Percentiles rank a stretch among this genome's conserved stretches.
phyloP scores from a whole-genome alignment of 1,139 yeast species.

The Geotrichum aggregatum region DNA sequence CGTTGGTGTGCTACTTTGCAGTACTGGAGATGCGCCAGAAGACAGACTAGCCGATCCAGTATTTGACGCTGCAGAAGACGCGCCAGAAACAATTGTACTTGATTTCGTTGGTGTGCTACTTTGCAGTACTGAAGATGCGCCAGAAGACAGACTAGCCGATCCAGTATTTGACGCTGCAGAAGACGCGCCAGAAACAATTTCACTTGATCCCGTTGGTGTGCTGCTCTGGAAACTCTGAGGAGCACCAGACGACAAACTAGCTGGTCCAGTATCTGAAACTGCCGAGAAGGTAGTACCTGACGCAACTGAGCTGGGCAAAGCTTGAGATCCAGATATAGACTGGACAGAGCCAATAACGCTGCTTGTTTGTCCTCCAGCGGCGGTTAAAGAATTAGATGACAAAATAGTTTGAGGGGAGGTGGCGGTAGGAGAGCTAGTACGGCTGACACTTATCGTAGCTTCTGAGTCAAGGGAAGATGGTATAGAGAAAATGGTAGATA shows the following conservation, averaged over 20 bases:
- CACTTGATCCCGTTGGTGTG: not conserved
- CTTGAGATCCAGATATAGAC: not conserved
- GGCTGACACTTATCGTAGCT: not conserved
- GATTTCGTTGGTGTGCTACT: not conserved
- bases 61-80: not conserved
- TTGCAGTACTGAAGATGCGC: not conserved
- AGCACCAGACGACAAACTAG: not conserved
- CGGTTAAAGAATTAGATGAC: not conserved
- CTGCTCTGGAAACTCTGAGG: not conserved
- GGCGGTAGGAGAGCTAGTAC: not conserved
- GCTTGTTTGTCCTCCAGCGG: too few species aligned
- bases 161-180: not conserved
- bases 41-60: not conserved
- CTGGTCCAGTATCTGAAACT: not conserved
- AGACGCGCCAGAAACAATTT: conserved; percentile 15
- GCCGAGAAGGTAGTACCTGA: not conserved
- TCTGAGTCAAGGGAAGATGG: conserved; percentile 6
- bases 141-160: not conserved
- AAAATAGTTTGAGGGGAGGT: not conserved
- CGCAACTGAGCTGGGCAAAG: not conserved
- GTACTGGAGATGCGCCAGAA: not conserved
- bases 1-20: not conserved
- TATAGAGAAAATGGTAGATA: conserved; percentile 16
- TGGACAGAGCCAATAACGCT: too few species aligned
- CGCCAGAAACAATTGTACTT: conserved; percentile 16